Base-by-base conservation (phyloP, 1,284 basidiomycete species). In the Caloboletus firmus region DNA sequence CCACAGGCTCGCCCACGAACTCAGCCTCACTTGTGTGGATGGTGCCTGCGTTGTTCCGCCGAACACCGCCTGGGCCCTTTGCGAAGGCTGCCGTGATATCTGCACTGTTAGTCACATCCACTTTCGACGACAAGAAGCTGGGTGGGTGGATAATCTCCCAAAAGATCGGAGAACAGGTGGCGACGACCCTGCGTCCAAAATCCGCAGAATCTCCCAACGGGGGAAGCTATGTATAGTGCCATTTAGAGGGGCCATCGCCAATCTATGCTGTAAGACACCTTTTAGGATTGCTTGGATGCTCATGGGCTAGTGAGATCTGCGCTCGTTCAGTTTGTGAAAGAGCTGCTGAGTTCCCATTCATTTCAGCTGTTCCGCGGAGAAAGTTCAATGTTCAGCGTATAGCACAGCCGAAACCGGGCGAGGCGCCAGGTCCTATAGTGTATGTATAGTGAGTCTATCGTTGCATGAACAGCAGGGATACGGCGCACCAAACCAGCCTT, bases 381-480 rank as follows among this genome's bases (percentile, higher is more conserved):
- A 46, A 26, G 8, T 17, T 22, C 31, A 45, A 43, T 58, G n/a
- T 20, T 70, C 55, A 18, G 60, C 49, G 35, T 24, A 68, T 55
- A 10, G 51, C 54, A 3, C 62, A 47, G 32, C 62, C 58, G 44
- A 71, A 68, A 10, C 64, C 67, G n/a, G 62, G 68, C 8, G 69
- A 66, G 3, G 58, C 52, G 7, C 68, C 60, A 6, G 62, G 59
- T 1, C 59, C 64, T 69, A 35, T 13, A n/a, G 9, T 26, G 12
- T 18, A 24, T 40, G 4, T 24, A 32, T 6, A 10, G 18, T 51
- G 34, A 54, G 37, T 2, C 15, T 24, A 12, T 13, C 11, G 13
- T 11, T 9, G 22, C 6, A 26, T 3, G 15, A 13, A 32, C 4
- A 13, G 12, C 10, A 24, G 18, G 6, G 11, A 15, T 24, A n/a